Evolutionary conservation across 768 basidiomycete species (phyloP).

Genomic region (Baorangia bicolor): DNA sequence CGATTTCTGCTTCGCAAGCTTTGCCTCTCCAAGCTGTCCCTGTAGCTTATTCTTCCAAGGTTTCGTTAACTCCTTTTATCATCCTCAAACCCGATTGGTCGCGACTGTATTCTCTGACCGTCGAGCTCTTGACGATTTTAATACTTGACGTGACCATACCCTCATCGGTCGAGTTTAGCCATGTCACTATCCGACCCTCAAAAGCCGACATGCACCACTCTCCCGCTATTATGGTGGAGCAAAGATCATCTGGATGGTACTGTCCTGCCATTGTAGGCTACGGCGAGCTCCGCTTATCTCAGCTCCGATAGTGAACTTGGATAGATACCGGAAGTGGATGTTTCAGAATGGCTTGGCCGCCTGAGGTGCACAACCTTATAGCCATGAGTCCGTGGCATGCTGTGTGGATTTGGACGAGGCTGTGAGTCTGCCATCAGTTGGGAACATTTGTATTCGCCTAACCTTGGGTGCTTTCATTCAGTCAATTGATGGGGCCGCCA

Average conservation of each 20-base stretch:
- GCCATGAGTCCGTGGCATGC: neutral
- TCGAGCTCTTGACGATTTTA: neutral
- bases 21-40: neutral
- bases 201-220: slow-evolving; percentile 15
- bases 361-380: neutral
- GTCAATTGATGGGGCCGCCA: neutral
- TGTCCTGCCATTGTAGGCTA: neutral
- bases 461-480: slow-evolving; percentile 14
- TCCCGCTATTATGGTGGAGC: neutral
- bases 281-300: neutral
- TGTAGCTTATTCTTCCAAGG: neutral
- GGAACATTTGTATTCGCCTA: slow-evolving; percentile 22
- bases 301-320: neutral
- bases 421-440: slow-evolving; percentile 13
- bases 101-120: neutral
- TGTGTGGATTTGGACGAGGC: neutral
- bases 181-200: neutral
- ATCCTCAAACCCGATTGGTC: neutral
- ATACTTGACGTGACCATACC: neutral
- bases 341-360: neutral
- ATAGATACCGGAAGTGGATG: neutral
- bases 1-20: neutral
- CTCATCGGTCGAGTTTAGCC: neutral
- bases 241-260: neutral
- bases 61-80: neutral